Base-by-base conservation (phyloP, 2,329 filamentous ascomycete genomes). In the Fusarium hostae region DNA sequence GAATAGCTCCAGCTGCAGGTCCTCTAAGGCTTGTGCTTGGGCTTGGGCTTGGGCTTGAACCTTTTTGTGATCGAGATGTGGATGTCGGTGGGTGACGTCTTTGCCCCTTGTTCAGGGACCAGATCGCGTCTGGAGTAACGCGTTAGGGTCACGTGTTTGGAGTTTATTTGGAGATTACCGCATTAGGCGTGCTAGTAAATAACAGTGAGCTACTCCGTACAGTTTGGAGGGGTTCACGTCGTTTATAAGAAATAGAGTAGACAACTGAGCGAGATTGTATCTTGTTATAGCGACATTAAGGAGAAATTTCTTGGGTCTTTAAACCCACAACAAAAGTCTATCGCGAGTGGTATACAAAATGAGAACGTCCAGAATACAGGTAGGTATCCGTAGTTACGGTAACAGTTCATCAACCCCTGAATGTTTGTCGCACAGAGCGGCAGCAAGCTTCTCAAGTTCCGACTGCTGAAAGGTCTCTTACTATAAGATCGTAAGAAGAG, bases 121-220 rank as follows among this genome's bases (percentile, higher is more conserved):
- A 57, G 54, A 43, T 65, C 71, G 71, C 71, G 71, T 71, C 45
- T 73, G 37, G 55, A 67, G 52, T 41, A 59, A 68, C 71, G 70
- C 71, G 71, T 58, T 44, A 6, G 22, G 16, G 43, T 69, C 71
- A 73, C 71, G 71, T 73, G 71, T 22, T 24, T 5, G 13, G 6
- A 39, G 35, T 30, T 54, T 70, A 70, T 63, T 69, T 70, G 59
- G 12, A 15, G 22, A 43, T 52, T 58, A 43, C 68, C 66, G 44
- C 22, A 40, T 71, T 63, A 18, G 59, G 69, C 22, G 37, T 47
- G 22, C 37, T 34, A 43, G 55, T 54, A 50, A 59, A 59, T 52
- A 57, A 35, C 15, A 26, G 48, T 26, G 34, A 32, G 20, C 24
- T 41, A 10, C 2, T 3, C 32, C 48, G 7, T 41, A 28, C 32